Evolutionary conservation across 2,329 filamentous ascomycete genomes (phyloP).

Genomic region (Drechslerella coelobrocha): DNA sequence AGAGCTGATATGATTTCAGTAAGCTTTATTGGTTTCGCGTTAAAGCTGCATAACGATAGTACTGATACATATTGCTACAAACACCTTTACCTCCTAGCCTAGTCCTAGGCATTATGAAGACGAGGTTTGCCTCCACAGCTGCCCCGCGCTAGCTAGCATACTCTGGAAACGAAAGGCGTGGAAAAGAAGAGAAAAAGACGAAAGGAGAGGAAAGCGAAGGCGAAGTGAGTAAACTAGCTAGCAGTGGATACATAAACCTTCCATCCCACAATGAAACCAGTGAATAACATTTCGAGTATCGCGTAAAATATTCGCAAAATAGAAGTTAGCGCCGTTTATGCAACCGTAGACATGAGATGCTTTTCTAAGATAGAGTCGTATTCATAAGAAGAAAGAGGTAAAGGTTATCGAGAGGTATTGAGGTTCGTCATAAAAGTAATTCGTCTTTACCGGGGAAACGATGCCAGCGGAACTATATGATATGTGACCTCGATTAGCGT

Average conservation of each 20-base stretch:
- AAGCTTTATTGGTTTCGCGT: too few relatives aligned
- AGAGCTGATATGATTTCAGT: too few relatives aligned
- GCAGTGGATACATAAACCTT: not conserved
- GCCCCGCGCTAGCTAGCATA: too few relatives aligned
- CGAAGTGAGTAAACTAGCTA: not conserved
- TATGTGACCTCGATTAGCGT: constrained; percentile 9
- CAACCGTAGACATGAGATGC: constrained; percentile 33
- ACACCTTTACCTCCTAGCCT: too few relatives aligned
- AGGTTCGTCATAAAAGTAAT: constrained; percentile 9
- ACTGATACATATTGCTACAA: too few relatives aligned
- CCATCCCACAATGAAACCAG: not conserved
- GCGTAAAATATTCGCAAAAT: not conserved
- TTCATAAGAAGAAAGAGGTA: constrained; percentile 6
- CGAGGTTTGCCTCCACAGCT: too few relatives aligned
- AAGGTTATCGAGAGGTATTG: constrained; percentile 6
- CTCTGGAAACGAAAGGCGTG: too few relatives aligned
- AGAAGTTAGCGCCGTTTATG: constrained; percentile 34
- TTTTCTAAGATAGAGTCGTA: constrained; percentile 23
- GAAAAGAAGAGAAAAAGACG: not conserved
- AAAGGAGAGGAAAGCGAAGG: not conserved
- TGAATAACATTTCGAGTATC: not conserved
- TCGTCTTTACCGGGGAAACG: constrained; percentile 28
- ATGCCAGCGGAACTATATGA: constrained; percentile 24
- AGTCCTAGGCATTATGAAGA: too few relatives aligned
- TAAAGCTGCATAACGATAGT: too few relatives aligned